Conservation (phyloP, 139 green algal species). For the Trebouxia sp. region DNA sequence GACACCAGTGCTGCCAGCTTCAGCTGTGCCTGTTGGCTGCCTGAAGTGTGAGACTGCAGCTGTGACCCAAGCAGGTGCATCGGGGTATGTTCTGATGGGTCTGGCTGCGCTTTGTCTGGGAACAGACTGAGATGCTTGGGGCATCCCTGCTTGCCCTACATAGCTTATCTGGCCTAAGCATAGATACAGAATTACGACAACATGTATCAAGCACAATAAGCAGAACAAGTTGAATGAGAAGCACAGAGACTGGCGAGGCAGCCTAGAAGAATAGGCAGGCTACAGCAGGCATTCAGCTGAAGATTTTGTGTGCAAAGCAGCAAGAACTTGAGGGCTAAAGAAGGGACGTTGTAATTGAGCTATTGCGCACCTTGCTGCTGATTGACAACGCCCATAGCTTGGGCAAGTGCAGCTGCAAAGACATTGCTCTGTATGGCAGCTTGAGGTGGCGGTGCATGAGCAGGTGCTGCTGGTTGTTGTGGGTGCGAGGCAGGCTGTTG, state of each 20-base stretch:
- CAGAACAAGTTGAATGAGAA: no score
- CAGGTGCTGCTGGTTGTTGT: not conserved
- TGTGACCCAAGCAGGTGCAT: not conserved
- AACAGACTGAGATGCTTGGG: no score
- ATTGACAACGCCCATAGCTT: not conserved
- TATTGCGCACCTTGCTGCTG: not conserved
- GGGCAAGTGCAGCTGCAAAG: conserved; percentile 8
- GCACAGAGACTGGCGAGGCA: no score
- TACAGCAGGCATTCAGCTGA: no score
- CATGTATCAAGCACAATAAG: no score
- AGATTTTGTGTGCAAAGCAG: not conserved
- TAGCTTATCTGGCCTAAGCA: no score
- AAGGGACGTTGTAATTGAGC: no score
- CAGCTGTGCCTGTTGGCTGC: not conserved
- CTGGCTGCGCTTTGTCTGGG: not conserved
- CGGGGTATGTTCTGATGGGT: not conserved
- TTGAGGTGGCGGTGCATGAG: not conserved
- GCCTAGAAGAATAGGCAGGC: no score
- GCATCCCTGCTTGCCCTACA: not conserved
- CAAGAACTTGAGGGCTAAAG: no score
- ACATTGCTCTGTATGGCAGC: not conserved
- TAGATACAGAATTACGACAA: no score
- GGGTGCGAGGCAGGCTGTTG: not conserved
- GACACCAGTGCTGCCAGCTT: not conserved
- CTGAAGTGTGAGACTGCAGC: not conserved